Conservation (phyloP, 139 green algal species). For the Picochlorum sp. region DNA sequence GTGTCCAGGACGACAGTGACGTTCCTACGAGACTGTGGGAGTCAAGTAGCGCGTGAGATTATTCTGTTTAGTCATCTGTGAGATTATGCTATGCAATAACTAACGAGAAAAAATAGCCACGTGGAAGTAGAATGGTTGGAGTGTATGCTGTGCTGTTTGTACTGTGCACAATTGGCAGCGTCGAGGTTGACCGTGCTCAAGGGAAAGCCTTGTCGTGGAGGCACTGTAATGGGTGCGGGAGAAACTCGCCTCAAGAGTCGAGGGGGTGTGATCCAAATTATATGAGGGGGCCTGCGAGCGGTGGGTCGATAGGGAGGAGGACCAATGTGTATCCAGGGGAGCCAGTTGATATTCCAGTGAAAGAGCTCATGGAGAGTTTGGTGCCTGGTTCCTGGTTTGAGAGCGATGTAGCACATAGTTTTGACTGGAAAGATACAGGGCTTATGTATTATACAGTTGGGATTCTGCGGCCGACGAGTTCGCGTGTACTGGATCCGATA, state of each 20-base stretch:
- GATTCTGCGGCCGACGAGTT: neutral
- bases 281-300: neutral
- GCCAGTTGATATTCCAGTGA: neutral
- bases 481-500: neutral
- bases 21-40: too few relatives aligned
- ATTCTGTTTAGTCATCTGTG: too few relatives aligned
- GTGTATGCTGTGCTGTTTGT: too few relatives aligned
- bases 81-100: too few relatives aligned
- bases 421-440: neutral
- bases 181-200: neutral
- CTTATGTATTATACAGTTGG: neutral
- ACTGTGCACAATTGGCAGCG: too few relatives aligned
- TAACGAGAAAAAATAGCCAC: too few relatives aligned
- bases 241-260: neutral
- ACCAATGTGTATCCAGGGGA: neutral
- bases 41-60: too few relatives aligned
- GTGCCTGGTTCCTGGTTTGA: neutral
- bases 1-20: too few relatives aligned
- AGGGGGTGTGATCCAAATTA: neutral
- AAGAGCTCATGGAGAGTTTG: neutral
- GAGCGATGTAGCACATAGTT: neutral
- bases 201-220: neutral
- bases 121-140: too few relatives aligned
- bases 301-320: neutral
- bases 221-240: neutral